phyloP scores from a whole-genome alignment of 2,329 filamentous ascomycete species.

The Cladosporium sp. region DNA sequence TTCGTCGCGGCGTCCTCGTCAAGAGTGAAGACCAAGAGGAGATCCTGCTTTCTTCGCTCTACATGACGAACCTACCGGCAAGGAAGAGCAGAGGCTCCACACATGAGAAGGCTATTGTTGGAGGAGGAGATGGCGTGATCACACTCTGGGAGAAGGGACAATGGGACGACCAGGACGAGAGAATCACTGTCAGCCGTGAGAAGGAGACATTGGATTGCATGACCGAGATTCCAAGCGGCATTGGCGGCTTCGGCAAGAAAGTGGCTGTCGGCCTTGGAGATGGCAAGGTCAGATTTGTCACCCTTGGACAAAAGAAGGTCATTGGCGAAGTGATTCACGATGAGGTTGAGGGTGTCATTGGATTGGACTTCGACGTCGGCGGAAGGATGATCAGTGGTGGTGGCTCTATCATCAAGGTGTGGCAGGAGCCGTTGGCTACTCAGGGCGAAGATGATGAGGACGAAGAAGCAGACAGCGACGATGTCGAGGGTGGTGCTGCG shows the following conservation, averaged over 20 bases:
- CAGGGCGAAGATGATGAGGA: slow-evolving; percentile 47
- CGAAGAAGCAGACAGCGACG: slow-evolving; percentile 42
- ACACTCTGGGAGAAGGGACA: slow-evolving; percentile 92
- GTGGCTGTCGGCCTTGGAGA: slow-evolving; percentile 80
- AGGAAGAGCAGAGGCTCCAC: slow-evolving; percentile 62
- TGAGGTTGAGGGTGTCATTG: slow-evolving; percentile 81
- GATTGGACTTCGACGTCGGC: slow-evolving; percentile 78
- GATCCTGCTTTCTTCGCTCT: slow-evolving; percentile 78
- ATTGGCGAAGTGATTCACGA: slow-evolving; percentile 71
- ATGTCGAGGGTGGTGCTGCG: slow-evolving; percentile 34
- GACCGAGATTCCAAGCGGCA: slow-evolving; percentile 66
- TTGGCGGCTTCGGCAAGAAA: slow-evolving; percentile 68
- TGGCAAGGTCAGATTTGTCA: slow-evolving; percentile 74
- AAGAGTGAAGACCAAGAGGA: slow-evolving; percentile 95
- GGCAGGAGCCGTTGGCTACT: slow-evolving; percentile 69
- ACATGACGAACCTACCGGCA: slow-evolving; percentile 74
- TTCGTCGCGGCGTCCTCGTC: slow-evolving; percentile 80
- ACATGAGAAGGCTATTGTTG: slow-evolving; percentile 73
- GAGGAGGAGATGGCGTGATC: slow-evolving; percentile 76
- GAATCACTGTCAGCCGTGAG: slow-evolving; percentile 69
- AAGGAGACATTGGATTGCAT: slow-evolving; percentile 79
- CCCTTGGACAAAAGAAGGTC: slow-evolving; percentile 72
- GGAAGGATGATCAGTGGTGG: slow-evolving; percentile 89
- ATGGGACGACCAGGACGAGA: slow-evolving; percentile 94
- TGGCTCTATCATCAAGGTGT: slow-evolving; percentile 83